phyloP scores from a whole-genome alignment of 1,284 basidiomycete species.

The Apiotrichum montevideense region DNA sequence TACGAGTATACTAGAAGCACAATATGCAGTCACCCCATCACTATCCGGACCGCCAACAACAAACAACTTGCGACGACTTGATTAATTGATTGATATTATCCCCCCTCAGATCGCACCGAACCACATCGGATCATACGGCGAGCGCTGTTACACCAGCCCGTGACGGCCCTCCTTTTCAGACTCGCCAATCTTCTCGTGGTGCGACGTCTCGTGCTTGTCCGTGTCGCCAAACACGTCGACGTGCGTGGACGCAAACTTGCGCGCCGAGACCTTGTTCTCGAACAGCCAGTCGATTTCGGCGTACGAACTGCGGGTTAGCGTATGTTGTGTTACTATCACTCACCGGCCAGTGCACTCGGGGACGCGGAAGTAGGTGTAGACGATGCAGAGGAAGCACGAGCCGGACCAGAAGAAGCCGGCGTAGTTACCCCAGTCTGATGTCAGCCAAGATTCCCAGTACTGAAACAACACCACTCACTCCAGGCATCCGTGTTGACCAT shows the following conservation, averaged over 20 bases:
- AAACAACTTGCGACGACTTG: no score
- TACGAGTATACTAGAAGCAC: no score
- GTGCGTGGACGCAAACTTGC: conserved; percentile 24
- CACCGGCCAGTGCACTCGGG: conserved; percentile 41
- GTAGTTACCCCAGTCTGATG: conserved; percentile 36
- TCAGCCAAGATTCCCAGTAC: not conserved
- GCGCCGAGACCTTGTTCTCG: conserved; percentile 22
- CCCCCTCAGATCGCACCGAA: no score
- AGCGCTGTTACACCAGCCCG: no score
- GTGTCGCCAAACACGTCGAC: conserved; percentile 20
- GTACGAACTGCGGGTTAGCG: conserved; percentile 38
- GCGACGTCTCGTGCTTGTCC: not conserved
- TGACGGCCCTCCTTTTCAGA: no score
- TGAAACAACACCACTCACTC: conserved; percentile 8
- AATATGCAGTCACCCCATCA: no score
- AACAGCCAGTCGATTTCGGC: conserved; percentile 49
- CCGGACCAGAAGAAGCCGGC: conserved; percentile 30
- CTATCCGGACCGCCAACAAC: no score
- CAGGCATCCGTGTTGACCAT: conserved; percentile 49
- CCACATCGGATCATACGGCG: no score
- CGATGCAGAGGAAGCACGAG: conserved; percentile 35
- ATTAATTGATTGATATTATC: no score
- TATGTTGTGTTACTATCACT: conserved; percentile 2
- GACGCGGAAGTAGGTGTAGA: conserved; percentile 25
- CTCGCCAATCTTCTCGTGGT: not conserved